Evolutionary conservation across 2,329 filamentous ascomycete species (phyloP), one percentile per base, ranked within the genome.

Genomic region (Neofusicoccum parvum): DNA sequence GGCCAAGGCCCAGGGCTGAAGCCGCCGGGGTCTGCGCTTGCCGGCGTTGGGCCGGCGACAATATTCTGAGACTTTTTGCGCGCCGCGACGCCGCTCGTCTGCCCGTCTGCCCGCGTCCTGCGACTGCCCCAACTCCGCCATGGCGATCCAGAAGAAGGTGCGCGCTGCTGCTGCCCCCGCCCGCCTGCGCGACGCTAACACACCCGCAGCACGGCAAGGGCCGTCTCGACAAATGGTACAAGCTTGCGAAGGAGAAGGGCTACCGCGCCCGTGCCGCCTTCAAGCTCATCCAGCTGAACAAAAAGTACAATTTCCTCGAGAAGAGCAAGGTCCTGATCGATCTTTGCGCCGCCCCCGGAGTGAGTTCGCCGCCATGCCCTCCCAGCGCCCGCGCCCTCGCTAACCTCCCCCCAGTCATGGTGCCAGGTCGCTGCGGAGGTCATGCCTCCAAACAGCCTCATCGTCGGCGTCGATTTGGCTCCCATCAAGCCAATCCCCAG

Each of bases 201-300:
- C 69, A 12, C 41, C 51, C 20, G 63, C 66, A 87, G 86, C 91
- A 97, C 82, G 94, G 93, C 82, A 98, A 98, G 83, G 94, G 94
- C 80, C 94, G 94, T 87, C 86, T 97, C 74, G 95, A 99, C 81
- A 97, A 98, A 81, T 98, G 94, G 92, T 99, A 98, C 82, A 94
- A 94, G 78, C 89, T 98, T 74, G 95, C 95, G 68, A 99, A 99
- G 80, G 95, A 99, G 79, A 98, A 97, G 80, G 95, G 95, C 68
- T 99, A 97, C 77, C 87, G 95, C 74, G 94, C 95, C 68, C 88
- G 95, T 86, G 94, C 95, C 72, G 94, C 95, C 65, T 98, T 98
- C 86, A 99, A 99, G 82, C 82, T 99, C 72, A 94, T 99, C 71
- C 94, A 99, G 79, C 83, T 99, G 73, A 99, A 99, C 83, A 97